A percentile compares a stretch with the other conserved stretches of the same genome.
phyloP scores from a whole-genome alignment of 1,284 basidiomycete species.

The Ustilago loliicola region DNA sequence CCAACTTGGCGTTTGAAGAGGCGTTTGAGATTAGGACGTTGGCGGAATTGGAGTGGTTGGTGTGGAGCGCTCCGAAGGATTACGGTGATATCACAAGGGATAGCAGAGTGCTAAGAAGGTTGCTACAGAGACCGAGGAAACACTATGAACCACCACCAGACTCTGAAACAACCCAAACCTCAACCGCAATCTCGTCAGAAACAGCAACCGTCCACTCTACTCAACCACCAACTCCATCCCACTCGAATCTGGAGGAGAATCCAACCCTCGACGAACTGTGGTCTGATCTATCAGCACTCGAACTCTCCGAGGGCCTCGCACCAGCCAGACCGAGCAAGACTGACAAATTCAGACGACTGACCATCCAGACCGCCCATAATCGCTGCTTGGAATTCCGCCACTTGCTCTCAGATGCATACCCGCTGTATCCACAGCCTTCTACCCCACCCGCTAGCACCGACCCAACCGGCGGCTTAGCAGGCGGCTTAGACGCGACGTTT shows the following conservation, averaged over 20 bases:
- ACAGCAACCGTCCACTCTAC: neutral
- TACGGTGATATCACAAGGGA: slow-evolving; percentile 61
- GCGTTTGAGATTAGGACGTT: slow-evolving; percentile 62
- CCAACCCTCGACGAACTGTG: slow-evolving; percentile 26
- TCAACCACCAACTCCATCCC: neutral
- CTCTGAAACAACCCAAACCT: neutral
- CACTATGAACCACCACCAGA: slow-evolving; percentile 21
- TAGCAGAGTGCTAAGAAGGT: slow-evolving; percentile 44
- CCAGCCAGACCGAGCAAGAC: slow-evolving; percentile 46
- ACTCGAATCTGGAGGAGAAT: neutral
- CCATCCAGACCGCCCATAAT: slow-evolving; percentile 39
- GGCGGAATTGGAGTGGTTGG: slow-evolving; percentile 55
- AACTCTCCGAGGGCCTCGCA: slow-evolving; percentile 41
- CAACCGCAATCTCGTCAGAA: neutral
- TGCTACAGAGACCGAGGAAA: slow-evolving; percentile 44
- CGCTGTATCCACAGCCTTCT: slow-evolving; percentile 13
- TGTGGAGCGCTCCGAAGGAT: slow-evolving; percentile 62
- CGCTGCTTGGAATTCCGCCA: slow-evolving; percentile 27
- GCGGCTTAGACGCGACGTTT: slow-evolving; percentile 27
- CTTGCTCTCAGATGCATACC: slow-evolving; percentile 34
- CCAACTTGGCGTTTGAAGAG: slow-evolving; percentile 65
- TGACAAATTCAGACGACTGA: slow-evolving; percentile 44
- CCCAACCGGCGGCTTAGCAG: slow-evolving; percentile 19
- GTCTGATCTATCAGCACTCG: slow-evolving; percentile 34
- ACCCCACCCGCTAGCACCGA: neutral